A percentile compares a stretch with the other conserved stretches of the same genome.
phyloP scores from a whole-genome alignment of 306 rosid species.

The Quercus ilex region DNA sequence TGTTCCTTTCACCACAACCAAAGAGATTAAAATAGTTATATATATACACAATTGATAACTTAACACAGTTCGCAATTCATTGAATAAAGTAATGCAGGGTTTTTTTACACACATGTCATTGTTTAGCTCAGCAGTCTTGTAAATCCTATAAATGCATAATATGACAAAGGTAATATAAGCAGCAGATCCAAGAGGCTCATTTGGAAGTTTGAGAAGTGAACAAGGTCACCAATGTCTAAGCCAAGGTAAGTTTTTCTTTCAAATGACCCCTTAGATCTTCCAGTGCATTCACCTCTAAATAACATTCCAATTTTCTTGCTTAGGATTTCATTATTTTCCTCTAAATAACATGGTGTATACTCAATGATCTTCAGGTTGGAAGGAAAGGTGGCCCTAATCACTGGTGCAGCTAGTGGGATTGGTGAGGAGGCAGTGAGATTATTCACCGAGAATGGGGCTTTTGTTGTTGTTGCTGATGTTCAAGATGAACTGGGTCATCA shows the following conservation, averaged over 20 bases:
- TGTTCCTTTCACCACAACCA: neutral
- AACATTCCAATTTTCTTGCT: neutral
- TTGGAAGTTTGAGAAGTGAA: conserved; percentile 37
- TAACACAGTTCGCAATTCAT: neutral
- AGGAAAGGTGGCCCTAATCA: conserved; percentile 79
- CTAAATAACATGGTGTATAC: neutral
- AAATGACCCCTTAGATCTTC: conserved; percentile 12
- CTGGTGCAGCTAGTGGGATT: conserved; percentile 89
- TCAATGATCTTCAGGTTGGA: conserved; percentile 43
- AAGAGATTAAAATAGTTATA: neutral
- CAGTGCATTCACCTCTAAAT: neutral
- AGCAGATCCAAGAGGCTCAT: conserved; percentile 33
- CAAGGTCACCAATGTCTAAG: conserved; percentile 41
- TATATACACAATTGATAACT: neutral
- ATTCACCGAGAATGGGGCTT: conserved; percentile 65
- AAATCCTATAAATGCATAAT: neutral
- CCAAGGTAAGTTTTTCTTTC: conserved; percentile 35
- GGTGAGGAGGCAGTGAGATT: conserved; percentile 70
- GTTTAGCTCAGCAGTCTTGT: neutral
- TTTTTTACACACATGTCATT: neutral
- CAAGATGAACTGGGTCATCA: conserved; percentile 68
- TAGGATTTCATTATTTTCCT: neutral
- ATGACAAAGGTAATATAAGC: conserved; percentile 2
- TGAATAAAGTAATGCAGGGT: neutral
- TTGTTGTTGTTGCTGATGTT: conserved; percentile 62